A percentile compares a stretch with the other conserved stretches of the same genome.
Evolutionary conservation across 441 rosid species (phyloP).

Genomic region (Populus trichocarpa): DNA sequence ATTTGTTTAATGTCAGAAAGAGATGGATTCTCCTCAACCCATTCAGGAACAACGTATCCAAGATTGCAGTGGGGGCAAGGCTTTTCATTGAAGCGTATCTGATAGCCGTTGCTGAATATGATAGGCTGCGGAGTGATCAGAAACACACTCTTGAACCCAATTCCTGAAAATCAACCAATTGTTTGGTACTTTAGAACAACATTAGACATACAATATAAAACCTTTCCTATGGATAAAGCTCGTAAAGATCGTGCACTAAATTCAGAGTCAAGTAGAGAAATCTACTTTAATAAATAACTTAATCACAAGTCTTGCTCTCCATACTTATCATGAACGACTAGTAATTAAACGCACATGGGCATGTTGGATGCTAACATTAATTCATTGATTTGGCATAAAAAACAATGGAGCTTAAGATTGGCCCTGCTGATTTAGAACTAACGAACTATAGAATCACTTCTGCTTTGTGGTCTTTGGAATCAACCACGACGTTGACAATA

Average conservation of each 20-base stretch:
- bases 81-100: slow-evolving; percentile 55
- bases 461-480: no score
- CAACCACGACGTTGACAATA: no score
- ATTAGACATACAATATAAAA: background rate
- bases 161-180: slow-evolving; percentile 37
- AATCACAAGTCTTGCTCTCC: no score
- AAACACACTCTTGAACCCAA: slow-evolving; percentile 82
- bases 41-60: slow-evolving; percentile 79
- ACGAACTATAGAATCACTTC: no score
- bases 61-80: slow-evolving; percentile 59
- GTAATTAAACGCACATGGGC: no score
- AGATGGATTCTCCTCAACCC: slow-evolving; percentile 58
- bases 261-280: no score
- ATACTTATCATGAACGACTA: no score
- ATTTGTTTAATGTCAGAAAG: slow-evolving; percentile 40
- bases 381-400: no score
- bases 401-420: no score
- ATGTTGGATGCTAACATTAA: no score
- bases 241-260: background rate
- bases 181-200: background rate
- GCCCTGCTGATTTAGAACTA: no score
- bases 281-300: no score
- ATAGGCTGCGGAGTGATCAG: slow-evolving; percentile 54
- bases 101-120: slow-evolving; percentile 74
- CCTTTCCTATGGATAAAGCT: slow-evolving; percentile 36